Evolutionary conservation across 192 early-diverging fungal species (phyloP).

Genomic region (Haplosporangium gracile): DNA sequence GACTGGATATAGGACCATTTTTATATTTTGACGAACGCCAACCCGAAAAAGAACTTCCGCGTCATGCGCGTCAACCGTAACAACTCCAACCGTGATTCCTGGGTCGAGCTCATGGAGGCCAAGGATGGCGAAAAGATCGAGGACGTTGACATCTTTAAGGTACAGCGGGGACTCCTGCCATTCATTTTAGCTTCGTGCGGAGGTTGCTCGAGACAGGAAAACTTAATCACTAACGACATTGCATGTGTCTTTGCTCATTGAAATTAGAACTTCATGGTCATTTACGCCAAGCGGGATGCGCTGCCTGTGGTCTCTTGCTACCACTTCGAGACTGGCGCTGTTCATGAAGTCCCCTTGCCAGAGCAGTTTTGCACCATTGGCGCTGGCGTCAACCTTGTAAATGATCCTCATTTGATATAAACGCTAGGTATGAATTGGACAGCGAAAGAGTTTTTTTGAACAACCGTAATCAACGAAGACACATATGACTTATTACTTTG

Average conservation of each 20-base stretch:
- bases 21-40: slow-evolving; percentile 70
- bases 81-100: slow-evolving; percentile 55
- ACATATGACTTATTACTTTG: background rate
- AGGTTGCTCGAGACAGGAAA: background rate
- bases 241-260: background rate
- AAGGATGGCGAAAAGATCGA: slow-evolving; percentile 75
- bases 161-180: background rate
- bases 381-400: slow-evolving; percentile 70
- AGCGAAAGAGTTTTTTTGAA: background rate
- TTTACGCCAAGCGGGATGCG: slow-evolving; percentile 66
- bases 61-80: slow-evolving; percentile 65
- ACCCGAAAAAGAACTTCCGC: slow-evolving; percentile 69
- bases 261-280: slow-evolving; percentile 57
- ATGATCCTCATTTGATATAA: background rate
- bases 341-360: slow-evolving; percentile 63
- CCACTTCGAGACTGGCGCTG: slow-evolving; percentile 49
- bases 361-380: slow-evolving; percentile 69
- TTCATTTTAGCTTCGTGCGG: background rate
- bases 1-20: slow-evolving; percentile 35
- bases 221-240: background rate
- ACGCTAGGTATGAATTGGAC: background rate
- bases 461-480: background rate
- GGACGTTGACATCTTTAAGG: slow-evolving; percentile 81
- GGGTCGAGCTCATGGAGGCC: slow-evolving; percentile 72
- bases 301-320: slow-evolving; percentile 67